These are phyloP conservation scores for Citrus maxima DNA, from an alignment of 345 rosid genomes.

Conservation along the genomic window DNA sequence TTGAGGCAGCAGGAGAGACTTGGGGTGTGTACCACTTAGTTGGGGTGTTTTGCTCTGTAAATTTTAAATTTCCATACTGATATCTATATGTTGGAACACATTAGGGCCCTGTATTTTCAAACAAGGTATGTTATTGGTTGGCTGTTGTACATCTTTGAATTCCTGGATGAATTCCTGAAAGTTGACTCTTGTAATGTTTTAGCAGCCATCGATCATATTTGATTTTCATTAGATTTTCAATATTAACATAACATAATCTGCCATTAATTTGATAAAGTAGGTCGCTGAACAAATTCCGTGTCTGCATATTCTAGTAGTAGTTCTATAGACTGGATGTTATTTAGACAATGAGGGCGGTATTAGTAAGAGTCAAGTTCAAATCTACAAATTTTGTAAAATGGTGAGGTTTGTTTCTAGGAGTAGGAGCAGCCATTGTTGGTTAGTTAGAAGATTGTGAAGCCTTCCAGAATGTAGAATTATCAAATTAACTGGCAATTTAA, in stretches of 20 bases:
- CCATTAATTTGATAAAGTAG: no score
- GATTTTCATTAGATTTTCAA: neutral
- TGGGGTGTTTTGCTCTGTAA: constrained; percentile 14
- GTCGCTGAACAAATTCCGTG: no score
- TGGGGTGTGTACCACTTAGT: neutral
- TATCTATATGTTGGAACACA: constrained; percentile 11
- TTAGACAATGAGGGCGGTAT: no score
- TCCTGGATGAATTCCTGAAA: neutral
- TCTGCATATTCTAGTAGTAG: no score
- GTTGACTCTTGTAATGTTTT: neutral
- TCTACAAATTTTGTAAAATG: neutral
- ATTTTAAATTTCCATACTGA: constrained; percentile 4
- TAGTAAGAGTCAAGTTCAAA: no score
- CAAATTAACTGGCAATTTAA: no score
- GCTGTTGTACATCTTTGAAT: neutral
- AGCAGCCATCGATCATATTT: neutral
- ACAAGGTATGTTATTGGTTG: constrained; percentile 5
- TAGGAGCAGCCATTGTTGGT: neutral
- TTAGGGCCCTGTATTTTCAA: neutral
- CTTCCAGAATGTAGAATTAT: neutral
- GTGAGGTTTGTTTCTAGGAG: neutral
- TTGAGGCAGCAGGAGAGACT: neutral
- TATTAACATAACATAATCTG: neutral
- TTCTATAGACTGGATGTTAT: no score
- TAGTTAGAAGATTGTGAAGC: neutral